Evolutionary conservation across 768 basidiomycete genomes (phyloP).

Genomic region (Suillus subalutaceus): DNA sequence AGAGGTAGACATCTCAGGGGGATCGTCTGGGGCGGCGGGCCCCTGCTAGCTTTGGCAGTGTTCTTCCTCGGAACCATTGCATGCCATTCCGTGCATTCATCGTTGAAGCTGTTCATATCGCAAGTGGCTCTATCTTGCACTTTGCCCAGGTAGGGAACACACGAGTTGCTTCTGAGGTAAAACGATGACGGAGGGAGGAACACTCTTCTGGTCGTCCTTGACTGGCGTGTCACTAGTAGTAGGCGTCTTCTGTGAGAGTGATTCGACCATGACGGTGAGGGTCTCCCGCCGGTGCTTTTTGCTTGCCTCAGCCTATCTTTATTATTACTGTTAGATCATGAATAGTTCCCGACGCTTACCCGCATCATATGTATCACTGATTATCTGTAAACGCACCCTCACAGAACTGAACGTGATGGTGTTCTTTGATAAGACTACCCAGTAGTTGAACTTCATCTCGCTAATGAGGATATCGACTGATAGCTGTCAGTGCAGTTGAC

Average conservation of each 20-base stretch:
- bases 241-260: slow-evolving; percentile 35
- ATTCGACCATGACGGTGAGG: slow-evolving; percentile 73
- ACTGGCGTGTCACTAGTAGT: slow-evolving; percentile 37
- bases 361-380: too few relatives aligned
- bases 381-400: too few relatives aligned
- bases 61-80: slow-evolving; percentile 94
- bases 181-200: slow-evolving; percentile 29
- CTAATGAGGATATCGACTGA: too few relatives aligned
- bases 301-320: slow-evolving; percentile 17
- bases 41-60: slow-evolving; percentile 41
- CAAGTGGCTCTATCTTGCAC: slow-evolving; percentile 22
- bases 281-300: slow-evolving; percentile 76
- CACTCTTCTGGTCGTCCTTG: slow-evolving; percentile 42
- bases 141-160: slow-evolving; percentile 30
- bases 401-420: too few relatives aligned
- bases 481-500: too few relatives aligned
- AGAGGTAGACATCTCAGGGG: slow-evolving; percentile 8
- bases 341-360: too few relatives aligned
- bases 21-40: slow-evolving; percentile 27
- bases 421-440: too few relatives aligned
- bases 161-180: slow-evolving; percentile 23
- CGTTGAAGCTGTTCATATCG: slow-evolving; percentile 66
- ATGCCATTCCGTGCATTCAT: slow-evolving; percentile 89
- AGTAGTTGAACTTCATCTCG: too few relatives aligned
- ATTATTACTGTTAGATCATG: slow-evolving; percentile 11